Conservation (phyloP, 2,329 filamentous ascomycete genomes). For the Pseudogymnoascus sp. region DNA sequence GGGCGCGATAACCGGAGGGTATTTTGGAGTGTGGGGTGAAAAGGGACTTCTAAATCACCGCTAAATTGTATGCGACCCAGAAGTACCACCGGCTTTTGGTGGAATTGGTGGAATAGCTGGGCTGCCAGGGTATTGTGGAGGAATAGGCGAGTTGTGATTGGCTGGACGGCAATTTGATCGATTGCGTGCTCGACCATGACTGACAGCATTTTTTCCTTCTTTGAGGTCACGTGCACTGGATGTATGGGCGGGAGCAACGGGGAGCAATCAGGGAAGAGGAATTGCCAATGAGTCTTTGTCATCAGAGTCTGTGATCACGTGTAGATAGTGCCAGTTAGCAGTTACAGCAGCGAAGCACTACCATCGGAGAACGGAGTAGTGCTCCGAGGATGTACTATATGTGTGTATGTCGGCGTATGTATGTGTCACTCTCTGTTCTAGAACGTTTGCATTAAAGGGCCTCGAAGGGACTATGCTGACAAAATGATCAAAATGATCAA, state of each 20-base stretch:
- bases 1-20: constrained; percentile 11
- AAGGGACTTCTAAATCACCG: neutral
- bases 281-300: constrained; percentile 2
- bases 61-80: too few species aligned
- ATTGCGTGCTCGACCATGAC: constrained; percentile 12
- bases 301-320: neutral
- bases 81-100: neutral
- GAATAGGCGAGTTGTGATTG: neutral
- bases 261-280: neutral
- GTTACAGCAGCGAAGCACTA: too few species aligned
- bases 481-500: neutral
- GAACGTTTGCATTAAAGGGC: neutral
- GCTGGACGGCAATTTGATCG: constrained; percentile 3
- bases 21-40: constrained; percentile 1
- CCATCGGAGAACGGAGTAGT: neutral
- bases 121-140: constrained; percentile 10
- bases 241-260: neutral
- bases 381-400: neutral
- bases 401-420: neutral
- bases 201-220: neutral
- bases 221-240: neutral
- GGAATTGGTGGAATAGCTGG: constrained; percentile 1
- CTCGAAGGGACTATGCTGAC: constrained; percentile 1
- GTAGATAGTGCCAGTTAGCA: neutral
- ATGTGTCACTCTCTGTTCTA: neutral